Base-by-base conservation (phyloP, 768 basidiomycete species). In the Coprinopsis cinerea region DNA sequence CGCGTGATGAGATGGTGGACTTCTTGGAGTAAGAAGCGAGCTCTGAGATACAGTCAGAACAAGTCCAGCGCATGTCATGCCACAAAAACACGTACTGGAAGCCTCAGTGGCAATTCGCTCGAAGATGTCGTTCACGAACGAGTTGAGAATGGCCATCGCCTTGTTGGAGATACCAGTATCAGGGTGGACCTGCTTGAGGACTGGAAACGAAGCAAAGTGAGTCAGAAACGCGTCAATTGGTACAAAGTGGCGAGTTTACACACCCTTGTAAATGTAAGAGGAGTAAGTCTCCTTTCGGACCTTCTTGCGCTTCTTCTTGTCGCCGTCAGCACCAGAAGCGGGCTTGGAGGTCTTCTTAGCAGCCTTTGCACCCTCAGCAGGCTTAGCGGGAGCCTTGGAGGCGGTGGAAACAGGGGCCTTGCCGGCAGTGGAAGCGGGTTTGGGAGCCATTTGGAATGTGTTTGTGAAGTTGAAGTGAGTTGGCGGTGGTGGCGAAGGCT, bases 101-200 rank as follows among this genome's bases (percentile, higher is more conserved):
- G 91, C 90, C 59, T 92, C 90, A 13, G 82, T 83, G 3, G 90
- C 92, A 63, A 94, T 88, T 25, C 92, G 86, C 65, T 93, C 92
- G 54, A 94, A 93, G 66, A 93, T 92, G 57, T 92, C 91, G 62
- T 93, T 92, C 69, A 93, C 92, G 56, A 94, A 92, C 24, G 85
- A 88, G 76, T 92, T 90, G 37, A 92, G 72, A 61, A 93, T 92
- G 55, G 88, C 85, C 88, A 92, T 91, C 2, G 87, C 86, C 70
- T 95, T 95, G 81, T 92, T 95, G 32, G 92, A 95, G 79, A 96
- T 95, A 85, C 94, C 94, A 47, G 93, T 95, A 61, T 95, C 93
- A 47, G 94, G 95, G 74, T 95, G 94, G 55, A 96, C 92, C 74
- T 96, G 95, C 74, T 89, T 96, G 60, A 96, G 79, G 57, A 96